Evolutionary conservation across 805 yeast genomes (phyloP).

Genomic region (Ogataea salicorniae): DNA sequence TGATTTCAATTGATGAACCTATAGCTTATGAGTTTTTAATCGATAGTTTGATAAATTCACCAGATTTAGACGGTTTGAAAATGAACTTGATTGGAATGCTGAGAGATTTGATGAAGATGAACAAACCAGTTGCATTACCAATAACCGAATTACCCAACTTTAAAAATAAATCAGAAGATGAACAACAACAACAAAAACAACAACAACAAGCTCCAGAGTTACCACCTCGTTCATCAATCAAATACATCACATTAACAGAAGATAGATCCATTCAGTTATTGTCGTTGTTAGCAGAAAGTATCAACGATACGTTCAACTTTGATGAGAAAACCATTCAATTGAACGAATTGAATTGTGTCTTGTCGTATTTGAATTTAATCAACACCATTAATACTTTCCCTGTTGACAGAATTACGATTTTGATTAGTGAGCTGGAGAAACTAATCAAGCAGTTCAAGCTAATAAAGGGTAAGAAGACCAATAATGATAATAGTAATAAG

Average conservation of each 20-base stretch:
- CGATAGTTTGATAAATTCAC: slow-evolving; percentile 59
- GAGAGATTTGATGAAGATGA: slow-evolving; percentile 55
- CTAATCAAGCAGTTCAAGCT: not conserved
- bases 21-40: slow-evolving; percentile 53
- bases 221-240: slow-evolving; percentile 35
- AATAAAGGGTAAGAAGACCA: not conserved
- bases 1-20: slow-evolving; percentile 54
- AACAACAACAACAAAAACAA: not conserved
- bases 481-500: not conserved
- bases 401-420: not conserved
- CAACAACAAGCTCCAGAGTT: slow-evolving; percentile 24
- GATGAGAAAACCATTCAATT: slow-evolving; percentile 9
- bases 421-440: not conserved
- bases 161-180: slow-evolving; percentile 2
- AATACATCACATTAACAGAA: slow-evolving; percentile 39
- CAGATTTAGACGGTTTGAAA: slow-evolving; percentile 56
- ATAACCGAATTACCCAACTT: slow-evolving; percentile 4
- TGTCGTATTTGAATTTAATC: slow-evolving; percentile 52
- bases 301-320: slow-evolving; percentile 32
- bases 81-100: slow-evolving; percentile 60
- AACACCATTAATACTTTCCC: slow-evolving; percentile 22
- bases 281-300: slow-evolving; percentile 34
- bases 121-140: slow-evolving; percentile 11
- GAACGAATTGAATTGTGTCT: slow-evolving; percentile 37
- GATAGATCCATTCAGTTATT: slow-evolving; percentile 40